phyloP scores from a whole-genome alignment of 176 grass and related monocot genomes.

The Zea luxurians region DNA sequence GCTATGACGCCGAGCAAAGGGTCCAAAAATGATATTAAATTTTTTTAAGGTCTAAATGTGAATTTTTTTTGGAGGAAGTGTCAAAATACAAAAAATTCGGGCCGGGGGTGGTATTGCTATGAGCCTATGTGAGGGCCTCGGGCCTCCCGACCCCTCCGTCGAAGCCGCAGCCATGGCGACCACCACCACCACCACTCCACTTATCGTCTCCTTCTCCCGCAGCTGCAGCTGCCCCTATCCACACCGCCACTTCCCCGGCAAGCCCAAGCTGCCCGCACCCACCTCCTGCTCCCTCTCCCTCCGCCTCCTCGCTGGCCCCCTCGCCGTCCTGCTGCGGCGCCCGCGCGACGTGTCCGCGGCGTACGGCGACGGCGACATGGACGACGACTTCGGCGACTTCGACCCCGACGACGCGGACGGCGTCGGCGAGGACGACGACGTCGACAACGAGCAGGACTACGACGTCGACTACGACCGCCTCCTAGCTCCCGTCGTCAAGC shows the following conservation, averaged over 20 bases:
- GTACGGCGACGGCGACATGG: slow-evolving; percentile 64
- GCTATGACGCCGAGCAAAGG: no score
- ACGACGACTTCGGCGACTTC: slow-evolving; percentile 71
- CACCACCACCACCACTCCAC: not conserved
- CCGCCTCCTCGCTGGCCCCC: not conserved
- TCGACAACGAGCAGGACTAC: slow-evolving; percentile 94
- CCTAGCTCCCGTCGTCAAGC: slow-evolving; percentile 42
- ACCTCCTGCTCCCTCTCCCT: not conserved
- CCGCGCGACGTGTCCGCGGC: slow-evolving; percentile 43
- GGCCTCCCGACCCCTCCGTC: not conserved
- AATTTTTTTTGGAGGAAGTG: no score
- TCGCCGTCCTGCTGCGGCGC: not conserved
- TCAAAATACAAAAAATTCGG: no score
- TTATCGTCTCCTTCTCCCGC: slow-evolving; percentile 17
- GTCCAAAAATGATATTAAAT: no score
- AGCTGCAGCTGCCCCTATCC: slow-evolving; percentile 26
- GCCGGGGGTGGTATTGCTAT: not conserved
- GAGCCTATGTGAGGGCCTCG: not conserved
- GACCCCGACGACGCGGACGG: slow-evolving; percentile 63
- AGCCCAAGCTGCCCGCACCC: slow-evolving; percentile 7
- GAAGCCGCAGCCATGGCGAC: slow-evolving; percentile 28
- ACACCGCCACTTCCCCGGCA: not conserved
- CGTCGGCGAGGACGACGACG: slow-evolving; percentile 66
- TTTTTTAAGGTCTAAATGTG: no score
- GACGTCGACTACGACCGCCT: slow-evolving; percentile 94